phyloP scores from a whole-genome alignment of 768 basidiomycete species.

The Pholiota molesta region DNA sequence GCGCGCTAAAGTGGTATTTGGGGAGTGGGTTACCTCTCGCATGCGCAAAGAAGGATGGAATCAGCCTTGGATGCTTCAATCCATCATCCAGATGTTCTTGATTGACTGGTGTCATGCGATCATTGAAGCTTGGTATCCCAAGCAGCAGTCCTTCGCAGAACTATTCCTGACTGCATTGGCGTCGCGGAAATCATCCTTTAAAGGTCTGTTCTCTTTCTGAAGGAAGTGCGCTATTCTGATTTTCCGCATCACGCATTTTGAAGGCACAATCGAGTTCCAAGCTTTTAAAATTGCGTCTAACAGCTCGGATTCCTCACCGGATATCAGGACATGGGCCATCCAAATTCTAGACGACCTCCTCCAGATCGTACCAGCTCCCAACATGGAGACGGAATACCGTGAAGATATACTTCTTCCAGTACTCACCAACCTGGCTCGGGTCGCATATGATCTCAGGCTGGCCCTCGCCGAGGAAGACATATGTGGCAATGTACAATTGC shows the following conservation, averaged over 20 bases:
- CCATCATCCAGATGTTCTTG: constrained; percentile 21
- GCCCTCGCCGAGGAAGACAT: constrained; percentile 25
- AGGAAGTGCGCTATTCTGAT: constrained; percentile 1
- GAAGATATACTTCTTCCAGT: not conserved
- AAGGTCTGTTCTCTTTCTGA: not conserved
- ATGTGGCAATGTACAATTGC: constrained; percentile 17
- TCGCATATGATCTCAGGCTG: constrained; percentile 20
- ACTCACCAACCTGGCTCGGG: constrained; percentile 16
- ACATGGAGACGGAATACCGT: not conserved
- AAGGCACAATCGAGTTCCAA: constrained; percentile 2
- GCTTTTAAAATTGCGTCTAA: not conserved
- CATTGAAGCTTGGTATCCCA: constrained; percentile 25
- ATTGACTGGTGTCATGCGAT: constrained; percentile 22
- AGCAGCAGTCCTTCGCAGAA: constrained; percentile 22
- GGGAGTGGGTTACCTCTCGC: not conserved
- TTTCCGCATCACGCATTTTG: not conserved
- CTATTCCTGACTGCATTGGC: constrained; percentile 17
- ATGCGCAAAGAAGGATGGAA: not conserved
- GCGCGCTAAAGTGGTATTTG: not conserved
- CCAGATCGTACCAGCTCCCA: constrained; percentile 4
- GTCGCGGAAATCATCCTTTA: not conserved
- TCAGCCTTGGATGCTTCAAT: constrained; percentile 1
- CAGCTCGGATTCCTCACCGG: not conserved
- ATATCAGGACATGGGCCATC: not conserved
- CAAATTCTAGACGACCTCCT: constrained; percentile 4